These are phyloP conservation scores for Clohesyomyces aquaticus DNA, from an alignment of 495 filamentous ascomycete genomes.

Conservation along the genomic window DNA sequence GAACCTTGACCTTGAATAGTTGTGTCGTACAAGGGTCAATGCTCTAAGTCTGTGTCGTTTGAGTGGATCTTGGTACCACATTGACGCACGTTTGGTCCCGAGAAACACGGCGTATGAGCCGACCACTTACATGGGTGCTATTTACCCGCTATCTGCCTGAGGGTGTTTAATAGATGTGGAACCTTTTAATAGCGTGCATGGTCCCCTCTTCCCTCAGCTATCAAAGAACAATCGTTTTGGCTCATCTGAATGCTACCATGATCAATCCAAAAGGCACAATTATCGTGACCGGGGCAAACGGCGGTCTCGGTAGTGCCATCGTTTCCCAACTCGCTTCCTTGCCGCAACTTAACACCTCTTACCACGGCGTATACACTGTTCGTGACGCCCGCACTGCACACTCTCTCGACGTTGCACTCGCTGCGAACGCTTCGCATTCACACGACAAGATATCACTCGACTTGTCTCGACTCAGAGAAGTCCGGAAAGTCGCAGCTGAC, in stretches of 20 bases:
- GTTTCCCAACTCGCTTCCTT: constrained; percentile 1
- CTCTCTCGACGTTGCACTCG: background rate
- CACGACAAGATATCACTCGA: constrained; percentile 15
- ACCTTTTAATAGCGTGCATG: background rate
- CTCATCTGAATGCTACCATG: background rate
- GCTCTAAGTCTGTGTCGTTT: background rate
- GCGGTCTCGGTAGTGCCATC: constrained; percentile 11
- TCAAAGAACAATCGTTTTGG: background rate
- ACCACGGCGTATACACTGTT: constrained; percentile 13
- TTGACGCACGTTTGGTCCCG: constrained; percentile 10
- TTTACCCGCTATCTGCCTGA: background rate
- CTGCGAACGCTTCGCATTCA: background rate
- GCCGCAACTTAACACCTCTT: background rate
- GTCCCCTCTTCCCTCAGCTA: background rate
- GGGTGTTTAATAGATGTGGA: background rate
- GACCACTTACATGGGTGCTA: too few species aligned
- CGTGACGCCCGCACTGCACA: background rate
- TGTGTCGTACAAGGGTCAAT: background rate
- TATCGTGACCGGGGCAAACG: constrained; percentile 16
- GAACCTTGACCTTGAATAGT: background rate
- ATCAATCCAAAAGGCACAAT: constrained; percentile 4
- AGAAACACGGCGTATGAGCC: background rate
- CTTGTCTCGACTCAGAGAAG: constrained; percentile 5
- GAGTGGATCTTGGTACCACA: too few species aligned
- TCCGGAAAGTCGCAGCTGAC: constrained; percentile 6